Base-by-base conservation (phyloP, 2,329 filamentous ascomycete genomes). In the Elsinoe arachidis region DNA sequence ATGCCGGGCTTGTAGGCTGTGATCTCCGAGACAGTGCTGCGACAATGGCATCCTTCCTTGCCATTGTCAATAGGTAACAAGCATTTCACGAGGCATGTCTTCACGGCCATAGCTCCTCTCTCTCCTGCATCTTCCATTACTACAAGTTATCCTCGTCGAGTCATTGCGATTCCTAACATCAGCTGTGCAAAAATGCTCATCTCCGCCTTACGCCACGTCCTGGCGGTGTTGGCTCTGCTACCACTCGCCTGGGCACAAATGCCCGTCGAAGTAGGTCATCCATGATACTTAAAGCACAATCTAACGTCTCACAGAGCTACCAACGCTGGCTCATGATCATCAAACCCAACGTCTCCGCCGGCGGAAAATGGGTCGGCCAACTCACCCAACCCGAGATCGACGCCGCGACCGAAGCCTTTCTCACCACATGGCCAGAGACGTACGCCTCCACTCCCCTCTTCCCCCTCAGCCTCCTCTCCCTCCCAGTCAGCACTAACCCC, bases 361-460 rank as follows among this genome's bases (percentile, higher is more conserved):
- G 93, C 69, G 93, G 97, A 79, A 92, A 96, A 77, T 91, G 86
- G 64, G 90, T 91, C 63, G 79, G 85, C 62, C 92, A 97, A 79
- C 84, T 99, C 68, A 85, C 87, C 76, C 92, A 97, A 76, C 84
- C 80, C 76, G 84, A 84, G 70, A 87, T 97, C 75, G 83, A 83
- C 70, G 23, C 17, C 53, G 26, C 39, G 19, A 81, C 81, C 63
- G 89, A 96, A 74, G 66, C 80, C 69, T 85, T 92, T 66, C 84
- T 97, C 64, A 89, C 91, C 62, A 83, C 80, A 77, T 97, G 97
- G 87, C 93, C 90, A 74, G 95, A 95, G 83, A 85, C 84, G 68
- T 90, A 93, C 61, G 79, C 92, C 60, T 88, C 93, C 69, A 52
- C 53, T 34, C 47, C 47, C 7, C 41, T 41, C 23, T 33, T 47